A percentile compares a stretch with the other conserved stretches of the same genome.
Evolutionary conservation across 2,329 filamentous ascomycete genomes (phyloP).

Genomic region (Calonectria pauciramosa): DNA sequence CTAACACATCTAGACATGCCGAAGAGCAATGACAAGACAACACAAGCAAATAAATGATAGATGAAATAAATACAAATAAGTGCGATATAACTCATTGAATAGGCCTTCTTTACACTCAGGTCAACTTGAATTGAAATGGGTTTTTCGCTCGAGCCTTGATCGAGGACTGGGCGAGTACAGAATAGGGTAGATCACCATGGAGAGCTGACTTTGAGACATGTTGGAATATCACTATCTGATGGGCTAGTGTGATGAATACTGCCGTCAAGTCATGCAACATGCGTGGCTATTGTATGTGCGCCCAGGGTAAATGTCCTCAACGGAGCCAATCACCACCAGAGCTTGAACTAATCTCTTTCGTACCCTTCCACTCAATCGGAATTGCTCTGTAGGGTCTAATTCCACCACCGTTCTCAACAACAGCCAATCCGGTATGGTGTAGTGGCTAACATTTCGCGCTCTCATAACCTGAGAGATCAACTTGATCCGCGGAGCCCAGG

Average conservation of each 20-base stretch:
- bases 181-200: not conserved
- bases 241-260: not conserved
- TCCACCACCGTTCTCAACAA: not conserved
- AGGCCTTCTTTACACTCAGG: not conserved
- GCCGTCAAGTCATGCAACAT: not conserved
- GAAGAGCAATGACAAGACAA: too few species aligned
- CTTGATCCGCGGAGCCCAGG: slow-evolving; percentile 22
- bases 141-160: not conserved
- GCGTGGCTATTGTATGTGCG: not conserved
- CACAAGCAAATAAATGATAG: not conserved
- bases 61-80: not conserved
- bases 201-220: not conserved
- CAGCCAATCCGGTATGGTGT: slow-evolving; percentile 47
- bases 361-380: not conserved
- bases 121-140: not conserved
- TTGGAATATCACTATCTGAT: not conserved
- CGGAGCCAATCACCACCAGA: not conserved
- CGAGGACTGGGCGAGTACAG: not conserved
- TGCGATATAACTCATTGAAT: too few species aligned
- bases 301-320: not conserved
- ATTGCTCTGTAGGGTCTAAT: not conserved
- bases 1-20: too few species aligned
- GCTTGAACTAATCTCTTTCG: not conserved
- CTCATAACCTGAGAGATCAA: slow-evolving; percentile 42
- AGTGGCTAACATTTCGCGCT: slow-evolving; percentile 52